Conservation (phyloP, 345 rosid species). For the Nasturtium officinale region DNA sequence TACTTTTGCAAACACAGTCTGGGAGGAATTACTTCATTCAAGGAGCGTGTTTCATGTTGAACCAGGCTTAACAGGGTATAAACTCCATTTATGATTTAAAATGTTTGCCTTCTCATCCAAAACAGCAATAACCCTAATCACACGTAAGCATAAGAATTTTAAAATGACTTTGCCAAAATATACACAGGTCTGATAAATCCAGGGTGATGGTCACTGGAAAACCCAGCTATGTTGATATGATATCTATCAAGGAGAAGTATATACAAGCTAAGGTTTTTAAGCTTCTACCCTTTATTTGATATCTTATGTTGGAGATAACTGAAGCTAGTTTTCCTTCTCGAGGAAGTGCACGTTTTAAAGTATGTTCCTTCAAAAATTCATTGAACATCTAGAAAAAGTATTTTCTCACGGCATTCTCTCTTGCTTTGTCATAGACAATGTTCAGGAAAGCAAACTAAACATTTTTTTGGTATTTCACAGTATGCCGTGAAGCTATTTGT, state of each 20-base stretch:
- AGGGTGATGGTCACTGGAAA: slow-evolving; percentile 61
- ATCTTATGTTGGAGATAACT: slow-evolving; percentile 21
- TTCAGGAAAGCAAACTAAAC: not conserved
- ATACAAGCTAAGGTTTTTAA: slow-evolving; percentile 88
- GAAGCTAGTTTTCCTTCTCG: slow-evolving; percentile 12
- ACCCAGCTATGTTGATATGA: slow-evolving; percentile 73
- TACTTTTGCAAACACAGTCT: slow-evolving; percentile 86
- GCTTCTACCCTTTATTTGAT: slow-evolving; percentile 32
- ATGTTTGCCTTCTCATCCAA: slow-evolving; percentile 11
- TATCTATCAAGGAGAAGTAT: slow-evolving; percentile 92
- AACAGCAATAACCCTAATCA: slow-evolving; percentile 6
- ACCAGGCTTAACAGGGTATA: slow-evolving; percentile 60
- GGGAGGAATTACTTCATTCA: slow-evolving; percentile 96
- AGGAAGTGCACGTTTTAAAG: slow-evolving; percentile 21
- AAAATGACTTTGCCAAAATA: slow-evolving; percentile 48
- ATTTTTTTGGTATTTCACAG: slow-evolving; percentile 46
- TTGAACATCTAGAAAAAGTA: slow-evolving; percentile 11
- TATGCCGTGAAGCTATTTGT: slow-evolving; percentile 92
- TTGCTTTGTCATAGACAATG: slow-evolving; percentile 7
- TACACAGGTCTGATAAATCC: slow-evolving; percentile 60
- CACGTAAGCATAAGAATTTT: not conserved
- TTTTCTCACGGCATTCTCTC: not conserved
- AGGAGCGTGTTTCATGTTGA: slow-evolving; percentile 73
- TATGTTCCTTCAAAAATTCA: slow-evolving; percentile 12
- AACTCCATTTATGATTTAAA: slow-evolving; percentile 20